Percentiles rank a stretch among this genome's conserved stretches.
phyloP scores from a whole-genome alignment of 257 asterid species.

The Ocimum tenuiflorum region DNA sequence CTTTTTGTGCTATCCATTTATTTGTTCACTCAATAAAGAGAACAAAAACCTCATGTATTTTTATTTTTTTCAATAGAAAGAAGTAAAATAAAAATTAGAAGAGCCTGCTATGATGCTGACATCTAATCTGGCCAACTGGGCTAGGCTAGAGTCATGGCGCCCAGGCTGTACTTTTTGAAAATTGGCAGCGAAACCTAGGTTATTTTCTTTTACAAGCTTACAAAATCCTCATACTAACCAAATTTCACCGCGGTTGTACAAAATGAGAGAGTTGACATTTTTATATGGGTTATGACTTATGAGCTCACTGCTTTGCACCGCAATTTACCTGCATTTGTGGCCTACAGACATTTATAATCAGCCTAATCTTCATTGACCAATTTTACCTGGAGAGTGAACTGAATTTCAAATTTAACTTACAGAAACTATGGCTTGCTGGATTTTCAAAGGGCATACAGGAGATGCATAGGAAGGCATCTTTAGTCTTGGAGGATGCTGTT shows the following conservation, averaged over 20 bases:
- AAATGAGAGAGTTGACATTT: background rate
- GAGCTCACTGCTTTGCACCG: background rate
- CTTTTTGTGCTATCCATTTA: no score
- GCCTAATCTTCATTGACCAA: background rate
- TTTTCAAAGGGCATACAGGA: constrained; percentile 98
- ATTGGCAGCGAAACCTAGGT: background rate
- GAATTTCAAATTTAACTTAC: constrained; percentile 22
- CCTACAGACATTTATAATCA: background rate
- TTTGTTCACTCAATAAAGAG: no score
- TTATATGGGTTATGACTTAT: no score
- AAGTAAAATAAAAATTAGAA: background rate
- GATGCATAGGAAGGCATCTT: constrained; percentile 98
- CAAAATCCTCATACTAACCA: background rate
- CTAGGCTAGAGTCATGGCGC: no score
- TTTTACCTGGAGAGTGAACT: background rate
- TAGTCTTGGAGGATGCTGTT: constrained; percentile 96
- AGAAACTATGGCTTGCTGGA: constrained; percentile 99
- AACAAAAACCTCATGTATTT: background rate
- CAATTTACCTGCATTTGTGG: background rate
- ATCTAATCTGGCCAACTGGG: background rate
- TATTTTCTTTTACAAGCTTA: background rate
- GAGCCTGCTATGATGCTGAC: background rate
- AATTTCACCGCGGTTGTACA: background rate
- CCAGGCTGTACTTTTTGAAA: background rate
- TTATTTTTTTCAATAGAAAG: background rate